Evolutionary conservation across 345 rosid species (phyloP).

Genomic region (Bruguiera gymnorhiza): DNA sequence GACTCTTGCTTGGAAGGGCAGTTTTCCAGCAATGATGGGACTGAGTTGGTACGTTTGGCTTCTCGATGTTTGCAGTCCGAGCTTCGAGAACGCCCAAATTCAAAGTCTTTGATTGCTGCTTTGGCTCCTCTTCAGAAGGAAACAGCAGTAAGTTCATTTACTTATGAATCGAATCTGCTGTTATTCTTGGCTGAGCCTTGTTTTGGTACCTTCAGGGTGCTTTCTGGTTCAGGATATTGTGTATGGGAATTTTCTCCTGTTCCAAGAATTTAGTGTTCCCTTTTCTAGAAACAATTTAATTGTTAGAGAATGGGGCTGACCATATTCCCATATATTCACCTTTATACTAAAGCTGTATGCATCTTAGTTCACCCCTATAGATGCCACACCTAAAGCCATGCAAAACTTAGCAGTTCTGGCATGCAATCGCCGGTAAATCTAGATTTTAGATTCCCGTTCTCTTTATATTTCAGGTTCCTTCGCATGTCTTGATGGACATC

Average conservation of each 20-base stretch:
- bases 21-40: slow-evolving; percentile 73
- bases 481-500: slow-evolving; percentile 78
- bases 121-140: slow-evolving; percentile 86
- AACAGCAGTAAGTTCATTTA: slow-evolving; percentile 49
- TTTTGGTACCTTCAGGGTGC: neutral
- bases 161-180: slow-evolving; percentile 13
- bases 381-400: neutral
- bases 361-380: neutral
- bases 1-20: slow-evolving; percentile 97
- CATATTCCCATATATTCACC: too few relatives aligned
- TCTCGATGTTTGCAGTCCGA: slow-evolving; percentile 91
- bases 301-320: too few relatives aligned
- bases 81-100: slow-evolving; percentile 87
- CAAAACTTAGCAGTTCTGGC: neutral
- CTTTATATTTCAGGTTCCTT: slow-evolving; percentile 58
- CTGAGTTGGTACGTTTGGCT: slow-evolving; percentile 87
- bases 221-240: neutral
- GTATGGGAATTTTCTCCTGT: too few relatives aligned
- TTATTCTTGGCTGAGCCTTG: too few relatives aligned
- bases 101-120: slow-evolving; percentile 70
- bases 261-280: too few relatives aligned
- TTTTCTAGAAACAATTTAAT: too few relatives aligned
- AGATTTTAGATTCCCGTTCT: slow-evolving; percentile 3
- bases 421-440: neutral
- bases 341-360: too few relatives aligned